Percentiles rank a stretch among this genome's conserved stretches.
Conservation (phyloP, 2,329 filamentous ascomycete species). For the Aspergillus ochraceoroseus region DNA sequence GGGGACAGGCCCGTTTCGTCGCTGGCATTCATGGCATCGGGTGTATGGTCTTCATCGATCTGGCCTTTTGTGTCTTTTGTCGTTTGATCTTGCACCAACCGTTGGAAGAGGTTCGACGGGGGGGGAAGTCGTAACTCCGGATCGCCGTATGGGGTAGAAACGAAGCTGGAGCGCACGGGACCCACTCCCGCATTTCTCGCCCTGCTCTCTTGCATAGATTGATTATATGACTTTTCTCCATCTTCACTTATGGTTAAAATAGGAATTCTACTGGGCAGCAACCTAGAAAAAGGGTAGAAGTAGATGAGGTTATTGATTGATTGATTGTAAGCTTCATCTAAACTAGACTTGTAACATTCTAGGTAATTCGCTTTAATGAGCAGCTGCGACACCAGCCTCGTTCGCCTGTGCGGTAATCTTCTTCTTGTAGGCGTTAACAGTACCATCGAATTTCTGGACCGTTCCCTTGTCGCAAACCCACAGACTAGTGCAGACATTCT, state of each 20-base stretch:
- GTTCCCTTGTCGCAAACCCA: conserved; percentile 96
- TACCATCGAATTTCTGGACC: conserved; percentile 92
- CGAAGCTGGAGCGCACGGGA: conserved; percentile 17
- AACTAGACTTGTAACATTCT: conserved; percentile 7
- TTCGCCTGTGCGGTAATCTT: conserved; percentile 86
- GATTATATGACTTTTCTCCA: too few species aligned
- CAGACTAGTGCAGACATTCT: conserved; percentile 87
- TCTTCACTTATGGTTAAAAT: too few species aligned
- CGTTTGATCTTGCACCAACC: background rate
- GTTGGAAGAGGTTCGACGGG: background rate
- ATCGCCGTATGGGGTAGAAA: conserved; percentile 7
- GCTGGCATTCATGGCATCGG: conserved; percentile 24
- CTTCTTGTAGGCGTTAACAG: conserved; percentile 97
- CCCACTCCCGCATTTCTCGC: conserved; percentile 17
- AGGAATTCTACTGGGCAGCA: too few species aligned
- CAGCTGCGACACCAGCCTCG: conserved; percentile 67
- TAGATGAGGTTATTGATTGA: background rate
- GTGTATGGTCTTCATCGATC: conserved; percentile 14
- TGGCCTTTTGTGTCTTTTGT: background rate
- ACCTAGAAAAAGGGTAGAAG: too few species aligned
- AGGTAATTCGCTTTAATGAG: conserved; percentile 28
- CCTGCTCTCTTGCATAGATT: too few species aligned
- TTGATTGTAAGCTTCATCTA: conserved; percentile 4
- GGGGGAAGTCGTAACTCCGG: conserved; percentile 1
- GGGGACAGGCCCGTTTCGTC: conserved; percentile 23